phyloP scores from a whole-genome alignment of 2,329 filamentous ascomycete genomes.

The Diaporthe vexans region DNA sequence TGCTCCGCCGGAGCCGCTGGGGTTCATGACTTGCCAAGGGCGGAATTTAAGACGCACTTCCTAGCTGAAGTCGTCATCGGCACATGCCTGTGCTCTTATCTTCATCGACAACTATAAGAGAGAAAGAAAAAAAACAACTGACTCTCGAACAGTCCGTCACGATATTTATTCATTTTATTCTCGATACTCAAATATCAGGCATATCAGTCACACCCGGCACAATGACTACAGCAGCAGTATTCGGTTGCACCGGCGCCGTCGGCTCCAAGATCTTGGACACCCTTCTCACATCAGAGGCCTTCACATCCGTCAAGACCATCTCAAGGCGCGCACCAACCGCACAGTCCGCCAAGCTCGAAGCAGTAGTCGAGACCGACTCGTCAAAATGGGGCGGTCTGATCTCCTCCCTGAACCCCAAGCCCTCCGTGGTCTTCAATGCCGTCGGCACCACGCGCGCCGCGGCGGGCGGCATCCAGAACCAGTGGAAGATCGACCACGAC shows the following conservation, averaged over 20 bases:
- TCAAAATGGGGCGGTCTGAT: conserved; percentile 77
- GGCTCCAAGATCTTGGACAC: conserved; percentile 81
- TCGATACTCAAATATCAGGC: not conserved
- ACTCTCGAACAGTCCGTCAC: not conserved
- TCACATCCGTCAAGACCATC: conserved; percentile 71
- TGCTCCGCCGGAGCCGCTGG: not conserved
- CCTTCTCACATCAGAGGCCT: conserved; percentile 68
- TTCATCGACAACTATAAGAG: not conserved
- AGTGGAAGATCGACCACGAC: conserved; percentile 91
- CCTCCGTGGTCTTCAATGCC: conserved; percentile 79
- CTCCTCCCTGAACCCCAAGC: conserved; percentile 65
- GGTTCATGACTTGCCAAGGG: not conserved
- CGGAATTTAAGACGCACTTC: not conserved
- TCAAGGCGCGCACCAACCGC: conserved; percentile 74
- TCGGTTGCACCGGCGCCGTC: conserved; percentile 76
- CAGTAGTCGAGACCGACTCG: conserved; percentile 77
- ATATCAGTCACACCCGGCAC: not conserved
- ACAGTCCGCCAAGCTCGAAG: conserved; percentile 71
- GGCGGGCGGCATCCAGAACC: conserved; percentile 82
- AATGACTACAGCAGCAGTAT: conserved; percentile 67
- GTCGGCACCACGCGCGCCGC: conserved; percentile 84
- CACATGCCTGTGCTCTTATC: conserved; percentile 1
- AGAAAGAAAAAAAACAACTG: not conserved
- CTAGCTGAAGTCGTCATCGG: conserved; percentile 14
- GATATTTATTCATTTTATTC: too few relatives aligned